Evolutionary conservation across 1,139 yeast genomes (phyloP).

Genomic region (Spencermartinsiella ligniputridi): DNA sequence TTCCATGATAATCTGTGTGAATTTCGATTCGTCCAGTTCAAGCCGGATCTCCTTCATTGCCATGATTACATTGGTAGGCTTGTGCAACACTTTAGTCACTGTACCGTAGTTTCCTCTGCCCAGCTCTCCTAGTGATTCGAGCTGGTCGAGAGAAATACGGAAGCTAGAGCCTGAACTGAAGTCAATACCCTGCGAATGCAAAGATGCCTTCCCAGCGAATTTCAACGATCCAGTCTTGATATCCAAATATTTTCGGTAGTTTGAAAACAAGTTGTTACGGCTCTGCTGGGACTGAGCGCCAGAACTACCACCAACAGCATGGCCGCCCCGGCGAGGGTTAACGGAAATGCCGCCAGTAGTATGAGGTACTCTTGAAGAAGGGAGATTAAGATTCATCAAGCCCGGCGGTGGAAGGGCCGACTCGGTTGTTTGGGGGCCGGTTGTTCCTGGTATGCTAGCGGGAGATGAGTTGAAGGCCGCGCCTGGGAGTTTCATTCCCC

Average conservation of each 20-base stretch:
- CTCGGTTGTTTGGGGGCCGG: not conserved
- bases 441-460: too few species aligned
- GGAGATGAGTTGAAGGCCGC: too few species aligned
- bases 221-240: slow-evolving; percentile 87
- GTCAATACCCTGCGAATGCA: slow-evolving; percentile 88
- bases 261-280: slow-evolving; percentile 48
- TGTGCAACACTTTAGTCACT: slow-evolving; percentile 85
- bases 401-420: slow-evolving; percentile 2
- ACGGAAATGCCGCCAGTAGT: not conserved
- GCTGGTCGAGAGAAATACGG: slow-evolving; percentile 78
- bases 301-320: too few species aligned
- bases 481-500: slow-evolving; percentile 27
- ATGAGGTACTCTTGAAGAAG: not conserved
- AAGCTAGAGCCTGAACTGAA: slow-evolving; percentile 86
- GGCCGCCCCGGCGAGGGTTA: too few species aligned
- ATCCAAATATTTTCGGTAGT: slow-evolving; percentile 82
- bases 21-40: slow-evolving; percentile 86
- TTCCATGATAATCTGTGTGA: slow-evolving; percentile 93
- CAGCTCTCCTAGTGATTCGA: slow-evolving; percentile 77
- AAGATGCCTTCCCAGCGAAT: slow-evolving; percentile 88
- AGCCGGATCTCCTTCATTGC: slow-evolving; percentile 96
- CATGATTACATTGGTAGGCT: slow-evolving; percentile 90
- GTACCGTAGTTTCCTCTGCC: slow-evolving; percentile 97
- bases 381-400: not conserved
- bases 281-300: not conserved